Conservation (phyloP, 495 filamentous ascomycete genomes). For the Neurospora sublineolata region DNA sequence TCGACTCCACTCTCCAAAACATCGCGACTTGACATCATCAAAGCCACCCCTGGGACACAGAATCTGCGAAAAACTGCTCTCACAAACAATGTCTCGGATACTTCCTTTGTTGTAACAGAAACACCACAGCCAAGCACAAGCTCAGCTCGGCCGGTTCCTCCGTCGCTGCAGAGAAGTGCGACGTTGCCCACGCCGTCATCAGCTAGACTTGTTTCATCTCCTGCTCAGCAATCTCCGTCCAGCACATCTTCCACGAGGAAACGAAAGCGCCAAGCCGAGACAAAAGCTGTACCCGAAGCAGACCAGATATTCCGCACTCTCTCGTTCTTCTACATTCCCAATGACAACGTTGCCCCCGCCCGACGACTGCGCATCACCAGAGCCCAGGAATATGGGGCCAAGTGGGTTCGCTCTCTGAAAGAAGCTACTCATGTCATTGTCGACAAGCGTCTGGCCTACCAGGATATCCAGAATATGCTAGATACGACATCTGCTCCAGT, state of each 20-base stretch:
- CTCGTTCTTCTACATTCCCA: slow-evolving; percentile 70
- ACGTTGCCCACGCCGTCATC: slow-evolving; percentile 10
- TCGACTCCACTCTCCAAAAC: neutral
- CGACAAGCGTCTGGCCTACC: slow-evolving; percentile 55
- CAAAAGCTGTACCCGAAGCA: slow-evolving; percentile 41
- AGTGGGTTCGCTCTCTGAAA: slow-evolving; percentile 24
- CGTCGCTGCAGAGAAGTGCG: slow-evolving; percentile 11
- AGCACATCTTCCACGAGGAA: slow-evolving; percentile 27
- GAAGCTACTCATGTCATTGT: slow-evolving; percentile 65
- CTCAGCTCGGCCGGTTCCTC: slow-evolving; percentile 1
- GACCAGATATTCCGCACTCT: slow-evolving; percentile 55
- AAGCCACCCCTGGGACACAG: slow-evolving; percentile 11
- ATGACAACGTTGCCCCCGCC: slow-evolving; percentile 55
- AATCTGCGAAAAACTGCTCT: neutral
- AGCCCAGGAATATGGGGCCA: slow-evolving; percentile 64
- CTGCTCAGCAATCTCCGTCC: slow-evolving; percentile 13
- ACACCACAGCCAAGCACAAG: slow-evolving; percentile 13
- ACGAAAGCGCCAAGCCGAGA: slow-evolving; percentile 33
- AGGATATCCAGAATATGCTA: slow-evolving; percentile 52
- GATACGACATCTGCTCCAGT: slow-evolving; percentile 38
- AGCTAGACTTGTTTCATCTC: neutral
- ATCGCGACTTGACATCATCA: slow-evolving; percentile 5
- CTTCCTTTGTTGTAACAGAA: slow-evolving; percentile 11
- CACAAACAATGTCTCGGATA: neutral
- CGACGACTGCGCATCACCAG: slow-evolving; percentile 62